Evolutionary conservation across 1,284 basidiomycete species (phyloP).

Genomic region (Rhodotorula sp.): DNA sequence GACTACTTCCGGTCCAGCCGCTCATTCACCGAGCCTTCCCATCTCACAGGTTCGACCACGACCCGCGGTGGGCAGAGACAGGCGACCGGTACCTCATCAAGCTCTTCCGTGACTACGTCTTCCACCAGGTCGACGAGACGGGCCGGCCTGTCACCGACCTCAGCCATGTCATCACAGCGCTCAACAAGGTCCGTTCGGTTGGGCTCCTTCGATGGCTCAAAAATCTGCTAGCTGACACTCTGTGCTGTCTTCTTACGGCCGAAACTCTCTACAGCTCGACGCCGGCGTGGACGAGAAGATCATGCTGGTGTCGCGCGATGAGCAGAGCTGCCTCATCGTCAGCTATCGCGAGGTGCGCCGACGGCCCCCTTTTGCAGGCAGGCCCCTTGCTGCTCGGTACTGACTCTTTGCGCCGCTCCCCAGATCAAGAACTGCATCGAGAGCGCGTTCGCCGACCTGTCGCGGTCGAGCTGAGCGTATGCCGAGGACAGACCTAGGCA

Average conservation of each 20-base stretch:
- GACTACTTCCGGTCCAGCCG: background rate
- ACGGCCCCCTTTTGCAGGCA: background rate
- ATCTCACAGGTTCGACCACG: constrained; percentile 84
- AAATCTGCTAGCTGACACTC: background rate
- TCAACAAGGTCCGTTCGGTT: constrained; percentile 72
- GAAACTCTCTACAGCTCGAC: constrained; percentile 65
- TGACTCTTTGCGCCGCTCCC: background rate
- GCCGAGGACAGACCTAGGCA: background rate
- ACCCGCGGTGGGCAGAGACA: constrained; percentile 95
- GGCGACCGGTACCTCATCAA: constrained; percentile 98
- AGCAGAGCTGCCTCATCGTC: constrained; percentile 94
- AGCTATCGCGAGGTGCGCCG: constrained; percentile 72
- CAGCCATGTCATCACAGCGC: constrained; percentile 80
- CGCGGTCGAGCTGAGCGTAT: constrained; percentile 14
- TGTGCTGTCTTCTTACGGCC: background rate
- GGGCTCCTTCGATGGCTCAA: background rate
- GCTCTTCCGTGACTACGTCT: constrained; percentile 96
- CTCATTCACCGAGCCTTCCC: background rate
- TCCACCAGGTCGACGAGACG: constrained; percentile 91
- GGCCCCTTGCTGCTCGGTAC: background rate
- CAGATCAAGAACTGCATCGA: constrained; percentile 76
- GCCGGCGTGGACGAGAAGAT: constrained; percentile 88
- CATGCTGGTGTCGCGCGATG: constrained; percentile 90
- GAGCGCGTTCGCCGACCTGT: constrained; percentile 60
- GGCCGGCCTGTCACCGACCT: constrained; percentile 88